phyloP scores from a whole-genome alignment of 345 rosid genomes.

The Populus davidiana region DNA sequence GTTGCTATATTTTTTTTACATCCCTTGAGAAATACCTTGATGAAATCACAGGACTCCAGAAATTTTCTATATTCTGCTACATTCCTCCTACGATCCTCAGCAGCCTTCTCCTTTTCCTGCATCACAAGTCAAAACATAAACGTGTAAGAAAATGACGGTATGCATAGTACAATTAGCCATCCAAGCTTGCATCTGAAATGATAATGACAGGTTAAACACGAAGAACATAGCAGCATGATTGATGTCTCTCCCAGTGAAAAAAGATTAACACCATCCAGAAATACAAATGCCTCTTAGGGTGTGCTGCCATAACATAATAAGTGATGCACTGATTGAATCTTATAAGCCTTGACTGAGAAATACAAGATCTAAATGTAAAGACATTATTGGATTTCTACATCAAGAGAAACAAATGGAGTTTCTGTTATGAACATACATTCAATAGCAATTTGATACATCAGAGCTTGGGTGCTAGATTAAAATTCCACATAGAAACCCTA shows the following conservation, averaged over 20 bases:
- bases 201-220: neutral
- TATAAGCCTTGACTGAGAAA: too few relatives aligned
- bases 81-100: conserved; percentile 62
- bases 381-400: too few relatives aligned
- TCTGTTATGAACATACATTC: too few relatives aligned
- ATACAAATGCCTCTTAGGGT: too few relatives aligned
- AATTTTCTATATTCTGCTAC: conserved; percentile 67
- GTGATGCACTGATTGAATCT: too few relatives aligned
- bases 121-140: neutral
- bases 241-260: neutral
- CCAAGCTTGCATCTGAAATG: neutral
- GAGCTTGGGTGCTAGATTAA: too few relatives aligned
- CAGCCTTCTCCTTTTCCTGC: conserved; percentile 90
- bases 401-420: too few relatives aligned
- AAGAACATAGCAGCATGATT: neutral
- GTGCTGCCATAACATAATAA: too few relatives aligned
- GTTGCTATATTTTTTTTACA: neutral
- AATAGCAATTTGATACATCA: too few relatives aligned
- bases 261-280: too few relatives aligned
- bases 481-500: too few relatives aligned
- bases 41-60: conserved; percentile 86
- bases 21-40: conserved; percentile 52
- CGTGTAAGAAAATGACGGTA: neutral
- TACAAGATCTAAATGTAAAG: too few relatives aligned
- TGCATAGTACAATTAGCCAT: neutral